These are phyloP conservation scores for Lipomyces spencermartinsiae DNA, from an alignment of 805 yeast species.

Conservation along the genomic window DNA sequence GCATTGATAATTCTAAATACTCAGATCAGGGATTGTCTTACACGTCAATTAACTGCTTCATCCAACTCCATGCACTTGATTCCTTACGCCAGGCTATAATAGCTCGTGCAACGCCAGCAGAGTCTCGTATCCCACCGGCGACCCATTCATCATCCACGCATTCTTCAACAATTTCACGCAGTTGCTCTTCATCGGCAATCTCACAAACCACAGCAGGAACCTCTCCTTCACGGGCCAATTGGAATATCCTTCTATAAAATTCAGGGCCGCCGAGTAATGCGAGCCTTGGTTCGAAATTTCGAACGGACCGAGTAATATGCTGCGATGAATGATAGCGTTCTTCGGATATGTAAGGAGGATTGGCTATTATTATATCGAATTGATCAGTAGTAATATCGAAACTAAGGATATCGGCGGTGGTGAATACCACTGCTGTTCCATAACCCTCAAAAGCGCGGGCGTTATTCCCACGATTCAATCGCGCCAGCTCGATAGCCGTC, in stretches of 20 bases:
- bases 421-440: slow-evolving; percentile 22
- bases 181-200: slow-evolving; percentile 70
- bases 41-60: slow-evolving; percentile 15
- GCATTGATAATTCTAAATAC: background rate
- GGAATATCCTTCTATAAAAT: slow-evolving; percentile 66
- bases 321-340: slow-evolving; percentile 49
- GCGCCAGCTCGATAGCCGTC: slow-evolving; percentile 59
- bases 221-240: slow-evolving; percentile 50
- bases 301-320: slow-evolving; percentile 68
- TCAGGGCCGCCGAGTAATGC: slow-evolving; percentile 84
- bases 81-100: slow-evolving; percentile 25
- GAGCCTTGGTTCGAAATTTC: slow-evolving; percentile 70
- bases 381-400: background rate
- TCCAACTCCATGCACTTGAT: slow-evolving; percentile 24
- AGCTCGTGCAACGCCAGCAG: slow-evolving; percentile 45
- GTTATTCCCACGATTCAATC: slow-evolving; percentile 50
- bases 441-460: slow-evolving; percentile 5
- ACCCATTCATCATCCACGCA: slow-evolving; percentile 53
- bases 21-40: background rate
- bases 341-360: slow-evolving; percentile 85
- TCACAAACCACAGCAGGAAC: slow-evolving; percentile 76
- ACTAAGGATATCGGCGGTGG: slow-evolving; percentile 23
- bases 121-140: slow-evolving; percentile 57
- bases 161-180: slow-evolving; percentile 48
- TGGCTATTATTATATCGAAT: slow-evolving; percentile 70